These are phyloP conservation scores for Diaporthe ampelina DNA, from an alignment of 2,329 filamentous ascomycete genomes.

Conservation along the genomic window DNA sequence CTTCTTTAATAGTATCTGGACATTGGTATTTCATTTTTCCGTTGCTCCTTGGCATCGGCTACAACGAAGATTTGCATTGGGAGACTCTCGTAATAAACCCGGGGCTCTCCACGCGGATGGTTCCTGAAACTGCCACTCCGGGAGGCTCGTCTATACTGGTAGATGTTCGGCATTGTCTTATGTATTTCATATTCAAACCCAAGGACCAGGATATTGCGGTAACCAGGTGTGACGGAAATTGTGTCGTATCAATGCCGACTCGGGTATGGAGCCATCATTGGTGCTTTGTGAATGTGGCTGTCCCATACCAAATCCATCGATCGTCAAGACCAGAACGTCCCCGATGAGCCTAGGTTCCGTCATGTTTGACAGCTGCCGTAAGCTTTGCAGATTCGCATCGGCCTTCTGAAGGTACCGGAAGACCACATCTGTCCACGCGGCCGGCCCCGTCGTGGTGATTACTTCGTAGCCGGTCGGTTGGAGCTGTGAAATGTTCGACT, in stretches of 20 bases:
- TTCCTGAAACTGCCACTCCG: background rate
- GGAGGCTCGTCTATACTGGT: background rate
- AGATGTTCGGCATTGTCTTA: background rate
- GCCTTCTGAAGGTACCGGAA: constrained; percentile 20
- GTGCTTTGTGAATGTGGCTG: constrained; percentile 43
- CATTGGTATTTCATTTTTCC: background rate
- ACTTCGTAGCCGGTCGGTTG: constrained; percentile 21
- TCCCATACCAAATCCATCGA: constrained; percentile 42
- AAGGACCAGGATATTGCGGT: background rate
- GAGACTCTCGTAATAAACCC: background rate
- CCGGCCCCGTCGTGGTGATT: constrained; percentile 38
- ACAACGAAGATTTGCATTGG: background rate
- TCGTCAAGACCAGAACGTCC: constrained; percentile 44
- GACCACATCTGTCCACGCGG: constrained; percentile 41
- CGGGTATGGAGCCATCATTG: background rate
- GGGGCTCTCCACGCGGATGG: background rate
- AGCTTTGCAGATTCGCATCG: constrained; percentile 28
- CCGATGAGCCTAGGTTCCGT: constrained; percentile 42
- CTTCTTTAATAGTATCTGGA: background rate
- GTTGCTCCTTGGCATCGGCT: background rate
- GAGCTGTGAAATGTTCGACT: background rate
- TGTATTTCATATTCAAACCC: background rate
- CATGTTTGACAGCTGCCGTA: constrained; percentile 41
- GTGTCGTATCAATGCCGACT: constrained; percentile 38
- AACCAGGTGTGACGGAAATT: constrained; percentile 41